A percentile compares a stretch with the other conserved stretches of the same genome.
These are phyloP conservation scores for Colletotrichum kahawae DNA, from an alignment of 2,329 filamentous ascomycete genomes.

Conservation along the genomic window DNA sequence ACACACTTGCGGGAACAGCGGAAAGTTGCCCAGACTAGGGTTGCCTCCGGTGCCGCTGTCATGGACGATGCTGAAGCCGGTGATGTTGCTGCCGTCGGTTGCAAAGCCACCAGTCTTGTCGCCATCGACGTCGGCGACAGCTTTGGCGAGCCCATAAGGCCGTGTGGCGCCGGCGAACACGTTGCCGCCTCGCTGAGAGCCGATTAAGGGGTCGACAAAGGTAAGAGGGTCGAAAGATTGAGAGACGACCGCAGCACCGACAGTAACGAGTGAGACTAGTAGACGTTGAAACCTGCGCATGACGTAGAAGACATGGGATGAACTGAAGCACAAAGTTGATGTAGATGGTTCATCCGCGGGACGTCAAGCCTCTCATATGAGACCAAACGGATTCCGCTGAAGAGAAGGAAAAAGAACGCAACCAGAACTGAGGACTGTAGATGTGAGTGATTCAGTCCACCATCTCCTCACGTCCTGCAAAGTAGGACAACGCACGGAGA, in stretches of 20 bases:
- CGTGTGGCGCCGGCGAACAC: slow-evolving; percentile 61
- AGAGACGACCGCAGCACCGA: slow-evolving; percentile 30
- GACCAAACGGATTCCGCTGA: not conserved
- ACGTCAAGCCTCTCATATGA: not conserved
- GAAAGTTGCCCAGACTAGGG: slow-evolving; percentile 49
- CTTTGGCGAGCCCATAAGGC: slow-evolving; percentile 62
- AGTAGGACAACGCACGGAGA: not conserved
- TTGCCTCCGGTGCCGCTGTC: slow-evolving; percentile 38
- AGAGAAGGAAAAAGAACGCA: not conserved
- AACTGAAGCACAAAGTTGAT: not conserved
- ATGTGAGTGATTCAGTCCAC: not conserved
- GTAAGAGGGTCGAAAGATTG: slow-evolving; percentile 5
- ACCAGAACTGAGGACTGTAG: not conserved
- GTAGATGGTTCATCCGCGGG: not conserved
- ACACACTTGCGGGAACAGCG: slow-evolving; percentile 49
- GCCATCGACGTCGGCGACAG: slow-evolving; percentile 56
- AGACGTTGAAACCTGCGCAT: not conserved
- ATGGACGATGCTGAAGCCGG: slow-evolving; percentile 54
- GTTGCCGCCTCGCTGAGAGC: slow-evolving; percentile 60
- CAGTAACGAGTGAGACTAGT: not conserved
- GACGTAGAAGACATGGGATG: not conserved
- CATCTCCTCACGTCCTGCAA: not conserved
- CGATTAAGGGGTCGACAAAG: slow-evolving; percentile 53
- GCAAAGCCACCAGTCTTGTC: slow-evolving; percentile 50
- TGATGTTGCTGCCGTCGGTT: slow-evolving; percentile 51